Evolutionary conservation across 371 early-diverging fungal species (phyloP).

Genomic region (Apophysomyces sp.): DNA sequence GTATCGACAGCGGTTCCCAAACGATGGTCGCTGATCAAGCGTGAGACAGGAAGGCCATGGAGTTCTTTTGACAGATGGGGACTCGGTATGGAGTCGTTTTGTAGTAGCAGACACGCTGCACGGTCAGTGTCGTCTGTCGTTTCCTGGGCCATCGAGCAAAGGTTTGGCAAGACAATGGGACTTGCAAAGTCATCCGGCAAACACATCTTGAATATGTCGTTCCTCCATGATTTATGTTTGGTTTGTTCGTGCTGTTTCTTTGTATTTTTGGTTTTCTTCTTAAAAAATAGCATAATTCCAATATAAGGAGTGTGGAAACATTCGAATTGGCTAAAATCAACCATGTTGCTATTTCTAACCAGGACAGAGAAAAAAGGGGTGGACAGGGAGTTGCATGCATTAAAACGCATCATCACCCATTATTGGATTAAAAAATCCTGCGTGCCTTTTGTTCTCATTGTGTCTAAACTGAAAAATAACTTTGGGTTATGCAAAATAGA

Average conservation of each 20-base stretch:
- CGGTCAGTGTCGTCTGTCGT: not conserved
- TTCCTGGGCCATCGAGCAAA: not conserved
- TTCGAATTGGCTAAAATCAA: not conserved
- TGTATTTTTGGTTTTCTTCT: not conserved
- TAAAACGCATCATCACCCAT: not conserved
- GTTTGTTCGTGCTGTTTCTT: not conserved
- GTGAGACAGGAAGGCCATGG: conserved; percentile 5
- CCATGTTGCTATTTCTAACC: conserved; percentile 1
- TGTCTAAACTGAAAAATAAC: not conserved
- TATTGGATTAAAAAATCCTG: not conserved
- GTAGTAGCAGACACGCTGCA: not conserved
- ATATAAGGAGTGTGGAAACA: not conserved
- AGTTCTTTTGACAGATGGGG: not conserved
- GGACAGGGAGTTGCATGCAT: not conserved
- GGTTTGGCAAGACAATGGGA: not conserved
- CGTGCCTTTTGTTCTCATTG: not conserved
- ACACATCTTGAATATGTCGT: not conserved
- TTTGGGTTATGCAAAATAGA: too few relatives aligned
- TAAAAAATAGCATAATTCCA: not conserved
- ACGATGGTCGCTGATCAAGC: conserved; percentile 11
- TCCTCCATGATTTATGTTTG: not conserved
- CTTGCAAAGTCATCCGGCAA: not conserved
- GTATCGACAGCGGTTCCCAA: conserved; percentile 6
- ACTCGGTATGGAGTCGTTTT: not conserved
- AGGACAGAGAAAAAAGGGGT: not conserved